Percentiles rank a stretch among this genome's conserved stretches.
Conservation (phyloP, 2,329 filamentous ascomycete species). For the Xylariaceae sp. region DNA sequence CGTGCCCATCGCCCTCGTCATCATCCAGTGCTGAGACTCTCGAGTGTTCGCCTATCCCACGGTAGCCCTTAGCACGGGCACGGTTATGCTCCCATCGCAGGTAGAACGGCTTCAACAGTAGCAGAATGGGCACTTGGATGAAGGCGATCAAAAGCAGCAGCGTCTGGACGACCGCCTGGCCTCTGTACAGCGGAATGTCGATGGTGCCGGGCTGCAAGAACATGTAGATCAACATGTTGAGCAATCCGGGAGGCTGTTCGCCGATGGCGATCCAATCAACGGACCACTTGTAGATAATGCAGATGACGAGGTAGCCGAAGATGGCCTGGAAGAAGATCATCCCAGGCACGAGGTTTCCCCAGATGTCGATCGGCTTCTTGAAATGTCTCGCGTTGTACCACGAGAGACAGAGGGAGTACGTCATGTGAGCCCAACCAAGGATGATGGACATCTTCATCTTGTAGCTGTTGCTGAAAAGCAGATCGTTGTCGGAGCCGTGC, state of each 20-base stretch:
- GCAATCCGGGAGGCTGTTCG: conserved; percentile 68
- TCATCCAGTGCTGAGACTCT: conserved; percentile 85
- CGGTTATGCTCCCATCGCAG: conserved; percentile 90
- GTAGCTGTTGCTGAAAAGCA: conserved; percentile 95
- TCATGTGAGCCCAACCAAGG: conserved; percentile 97
- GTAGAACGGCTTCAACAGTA: conserved; percentile 94
- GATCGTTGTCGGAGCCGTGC: conserved; percentile 91
- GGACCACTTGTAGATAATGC: conserved; percentile 95
- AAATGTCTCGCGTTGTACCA: conserved; percentile 93
- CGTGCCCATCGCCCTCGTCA: conserved; percentile 64
- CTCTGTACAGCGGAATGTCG: conserved; percentile 67
- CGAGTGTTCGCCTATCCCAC: conserved; percentile 82
- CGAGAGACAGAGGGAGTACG: conserved; percentile 88
- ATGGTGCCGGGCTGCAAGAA: conserved; percentile 78
- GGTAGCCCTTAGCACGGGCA: conserved; percentile 81
- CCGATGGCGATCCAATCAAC: conserved; percentile 70
- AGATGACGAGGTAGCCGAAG: conserved; percentile 90
- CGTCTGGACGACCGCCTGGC: conserved; percentile 70
- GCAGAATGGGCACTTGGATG: conserved; percentile 77
- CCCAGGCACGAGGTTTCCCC: conserved; percentile 92
- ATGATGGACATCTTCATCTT: conserved; percentile 99
- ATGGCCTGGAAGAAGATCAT: conserved; percentile 99
- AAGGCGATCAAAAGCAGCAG: conserved; percentile 75
- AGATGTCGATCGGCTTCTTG: conserved; percentile 90
- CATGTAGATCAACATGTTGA: conserved; percentile 99